Evolutionary conservation across 73 alveolate species (phyloP).

Genomic region (Paramecium sonneborni): DNA sequence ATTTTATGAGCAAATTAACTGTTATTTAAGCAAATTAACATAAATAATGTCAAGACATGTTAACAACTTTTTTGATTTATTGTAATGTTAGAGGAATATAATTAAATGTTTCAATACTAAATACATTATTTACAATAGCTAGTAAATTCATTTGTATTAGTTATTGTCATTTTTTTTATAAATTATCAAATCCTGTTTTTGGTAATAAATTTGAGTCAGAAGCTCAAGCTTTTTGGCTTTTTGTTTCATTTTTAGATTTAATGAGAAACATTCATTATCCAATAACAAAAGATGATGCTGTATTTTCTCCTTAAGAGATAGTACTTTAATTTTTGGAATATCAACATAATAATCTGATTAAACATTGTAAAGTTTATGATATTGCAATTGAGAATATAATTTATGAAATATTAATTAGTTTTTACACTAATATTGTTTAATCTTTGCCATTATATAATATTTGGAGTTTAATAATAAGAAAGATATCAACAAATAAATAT

Average conservation of each 20-base stretch:
- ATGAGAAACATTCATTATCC: not conserved
- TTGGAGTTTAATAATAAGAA: not conserved
- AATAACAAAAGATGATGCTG: not conserved
- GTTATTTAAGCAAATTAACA: not conserved
- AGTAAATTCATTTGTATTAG: not conserved
- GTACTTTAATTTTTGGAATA: not conserved
- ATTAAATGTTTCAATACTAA: not conserved
- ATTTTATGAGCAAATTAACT: not conserved
- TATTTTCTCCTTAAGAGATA: not conserved
- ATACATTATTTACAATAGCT: not conserved
- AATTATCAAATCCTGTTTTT: not conserved
- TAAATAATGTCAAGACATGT: not conserved
- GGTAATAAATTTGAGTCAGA: constrained; percentile 15
- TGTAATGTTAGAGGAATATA: constrained; percentile 9
- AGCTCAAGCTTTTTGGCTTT: constrained; percentile 20
- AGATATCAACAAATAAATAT: not conserved
- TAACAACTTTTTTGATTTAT: not conserved
- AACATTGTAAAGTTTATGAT: not conserved
- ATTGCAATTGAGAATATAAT: not conserved
- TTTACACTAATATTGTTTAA: not conserved
- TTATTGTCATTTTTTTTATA: not conserved
- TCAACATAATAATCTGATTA: not conserved
- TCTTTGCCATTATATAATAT: not conserved
- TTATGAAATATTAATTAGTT: not conserved
- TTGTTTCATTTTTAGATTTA: not conserved